Conservation (phyloP, 306 rosid genomes). For the Purshia tridentata region DNA sequence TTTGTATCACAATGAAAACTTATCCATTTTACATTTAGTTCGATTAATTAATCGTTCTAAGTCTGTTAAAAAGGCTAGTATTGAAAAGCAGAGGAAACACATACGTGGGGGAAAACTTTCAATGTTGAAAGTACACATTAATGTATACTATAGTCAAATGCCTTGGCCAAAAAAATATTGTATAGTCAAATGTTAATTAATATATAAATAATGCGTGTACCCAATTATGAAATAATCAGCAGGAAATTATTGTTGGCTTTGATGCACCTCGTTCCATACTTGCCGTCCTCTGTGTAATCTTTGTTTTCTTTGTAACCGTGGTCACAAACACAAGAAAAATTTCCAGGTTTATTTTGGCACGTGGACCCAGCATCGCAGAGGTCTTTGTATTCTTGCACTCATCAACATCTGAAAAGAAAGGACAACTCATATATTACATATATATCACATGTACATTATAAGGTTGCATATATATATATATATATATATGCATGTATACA, state of each 20-base stretch:
- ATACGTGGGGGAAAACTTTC: no score
- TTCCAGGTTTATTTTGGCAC: neutral
- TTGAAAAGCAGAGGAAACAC: no score
- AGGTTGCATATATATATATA: no score
- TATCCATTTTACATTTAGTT: no score
- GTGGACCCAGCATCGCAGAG: neutral
- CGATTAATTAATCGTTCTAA: no score
- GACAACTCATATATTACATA: neutral
- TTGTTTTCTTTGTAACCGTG: neutral
- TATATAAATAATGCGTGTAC: neutral
- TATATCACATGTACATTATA: neutral
- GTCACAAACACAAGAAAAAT: neutral
- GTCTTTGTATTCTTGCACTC: constrained; percentile 28
- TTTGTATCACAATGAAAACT: no score
- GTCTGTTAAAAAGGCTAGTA: no score
- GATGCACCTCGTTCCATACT: neutral
- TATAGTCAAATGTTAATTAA: no score
- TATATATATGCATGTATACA: no score
- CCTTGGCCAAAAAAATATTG: no score
- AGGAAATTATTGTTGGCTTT: neutral
- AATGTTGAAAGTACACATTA: no score
- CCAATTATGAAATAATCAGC: neutral
- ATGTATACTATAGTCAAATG: no score
- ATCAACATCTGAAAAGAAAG: constrained; percentile 26
- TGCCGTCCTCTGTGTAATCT: neutral